These are phyloP conservation scores for Triangularia verruculosa DNA, from an alignment of 2,329 filamentous ascomycete genomes.

Conservation along the genomic window DNA sequence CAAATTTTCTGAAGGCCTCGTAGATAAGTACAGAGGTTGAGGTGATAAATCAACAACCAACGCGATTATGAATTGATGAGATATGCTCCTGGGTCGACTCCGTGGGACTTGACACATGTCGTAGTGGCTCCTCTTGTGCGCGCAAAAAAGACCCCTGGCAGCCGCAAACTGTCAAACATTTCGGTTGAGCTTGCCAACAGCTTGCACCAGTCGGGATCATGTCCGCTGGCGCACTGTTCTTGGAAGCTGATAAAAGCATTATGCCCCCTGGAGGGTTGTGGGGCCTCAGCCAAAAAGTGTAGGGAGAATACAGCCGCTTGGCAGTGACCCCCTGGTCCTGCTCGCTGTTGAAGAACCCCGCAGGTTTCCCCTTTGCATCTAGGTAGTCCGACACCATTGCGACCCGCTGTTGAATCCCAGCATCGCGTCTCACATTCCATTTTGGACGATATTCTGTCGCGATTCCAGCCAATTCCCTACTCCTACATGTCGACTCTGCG, in stretches of 20 bases:
- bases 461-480: neutral
- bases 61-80: no score
- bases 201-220: neutral
- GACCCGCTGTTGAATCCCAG: neutral
- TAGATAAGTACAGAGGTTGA: neutral
- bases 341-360: constrained; percentile 13
- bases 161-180: neutral
- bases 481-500: neutral
- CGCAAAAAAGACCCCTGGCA: neutral
- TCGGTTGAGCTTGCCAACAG: neutral
- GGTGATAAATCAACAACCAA: no score
- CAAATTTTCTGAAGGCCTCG: neutral
- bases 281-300: neutral
- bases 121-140: neutral
- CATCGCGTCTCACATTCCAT: neutral
- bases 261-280: neutral
- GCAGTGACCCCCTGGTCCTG: neutral
- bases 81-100: no score
- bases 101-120: no score
- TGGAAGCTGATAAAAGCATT: neutral
- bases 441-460: neutral
- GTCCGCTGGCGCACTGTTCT: neutral
- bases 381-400: neutral
- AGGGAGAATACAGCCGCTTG: neutral
- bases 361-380: neutral